Percentiles rank a stretch among this genome's conserved stretches.
Conservation (phyloP, 1,284 basidiomycete genomes). For the Porogramme epimiltina region DNA sequence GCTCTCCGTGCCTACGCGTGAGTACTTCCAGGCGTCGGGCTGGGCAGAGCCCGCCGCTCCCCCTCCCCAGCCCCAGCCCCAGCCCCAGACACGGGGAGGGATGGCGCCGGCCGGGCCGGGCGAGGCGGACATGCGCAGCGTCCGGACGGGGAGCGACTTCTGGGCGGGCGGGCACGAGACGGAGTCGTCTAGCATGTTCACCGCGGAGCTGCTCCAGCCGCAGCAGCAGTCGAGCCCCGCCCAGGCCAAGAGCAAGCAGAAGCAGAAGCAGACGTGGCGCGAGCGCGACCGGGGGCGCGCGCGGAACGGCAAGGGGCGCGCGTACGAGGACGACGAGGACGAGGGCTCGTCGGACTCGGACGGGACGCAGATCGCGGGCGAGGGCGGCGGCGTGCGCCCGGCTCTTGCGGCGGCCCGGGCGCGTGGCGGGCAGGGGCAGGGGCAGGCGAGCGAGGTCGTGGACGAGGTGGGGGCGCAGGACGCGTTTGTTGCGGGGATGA, state of each 20-base stretch:
- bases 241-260: neutral
- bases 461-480: slow-evolving; percentile 78
- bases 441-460: slow-evolving; percentile 35
- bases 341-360: slow-evolving; percentile 59
- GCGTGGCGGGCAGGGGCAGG: slow-evolving; percentile 20
- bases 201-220: slow-evolving; percentile 33
- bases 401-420: neutral
- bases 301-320: slow-evolving; percentile 18
- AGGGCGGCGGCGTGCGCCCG: slow-evolving; percentile 12
- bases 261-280: neutral
- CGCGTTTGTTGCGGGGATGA: slow-evolving; percentile 82
- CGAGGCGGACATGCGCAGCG: slow-evolving; percentile 44
- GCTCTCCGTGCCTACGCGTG: slow-evolving; percentile 77
- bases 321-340: slow-evolving; percentile 41
- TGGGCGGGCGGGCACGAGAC: slow-evolving; percentile 66
- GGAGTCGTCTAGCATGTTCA: slow-evolving; percentile 58
- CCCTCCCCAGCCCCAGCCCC: slow-evolving; percentile 1
- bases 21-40: slow-evolving; percentile 81
- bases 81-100: too few species aligned
- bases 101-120: too few species aligned
- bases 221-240: slow-evolving; percentile 1
- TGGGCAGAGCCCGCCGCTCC: slow-evolving; percentile 50
- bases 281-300: neutral
- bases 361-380: slow-evolving; percentile 49
- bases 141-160: slow-evolving; percentile 75